phyloP scores from a whole-genome alignment of 257 asterid species.

The Eucommia ulmoides region DNA sequence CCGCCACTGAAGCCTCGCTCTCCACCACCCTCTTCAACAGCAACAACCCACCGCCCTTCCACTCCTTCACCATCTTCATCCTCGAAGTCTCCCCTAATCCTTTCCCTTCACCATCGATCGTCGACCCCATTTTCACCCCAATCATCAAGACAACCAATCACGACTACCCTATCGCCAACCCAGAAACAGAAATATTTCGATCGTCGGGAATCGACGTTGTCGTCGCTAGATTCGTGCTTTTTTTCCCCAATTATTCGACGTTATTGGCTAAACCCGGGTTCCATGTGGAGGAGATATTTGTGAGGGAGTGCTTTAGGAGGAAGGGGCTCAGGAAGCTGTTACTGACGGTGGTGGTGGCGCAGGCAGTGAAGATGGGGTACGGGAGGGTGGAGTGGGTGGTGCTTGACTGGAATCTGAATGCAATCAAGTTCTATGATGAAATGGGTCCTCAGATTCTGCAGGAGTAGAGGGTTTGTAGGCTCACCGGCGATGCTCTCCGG shows the following conservation, averaged over 20 bases:
- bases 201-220: not conserved
- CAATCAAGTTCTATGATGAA: not conserved
- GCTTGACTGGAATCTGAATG: not conserved
- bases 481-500: not conserved
- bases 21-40: slow-evolving; percentile 46
- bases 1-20: slow-evolving; percentile 34
- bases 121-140: slow-evolving; percentile 4
- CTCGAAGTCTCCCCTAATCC: slow-evolving; percentile 40
- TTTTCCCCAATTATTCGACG: not conserved
- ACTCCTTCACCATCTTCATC: slow-evolving; percentile 39
- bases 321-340: not conserved
- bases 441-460: not conserved
- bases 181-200: too few relatives aligned
- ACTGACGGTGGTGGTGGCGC: not conserved
- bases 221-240: not conserved
- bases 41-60: slow-evolving; percentile 34
- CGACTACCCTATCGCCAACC: slow-evolving; percentile 3
- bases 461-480: not conserved
- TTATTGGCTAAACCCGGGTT: not conserved
- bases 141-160: not conserved
- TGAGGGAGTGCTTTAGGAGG: not conserved
- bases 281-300: not conserved
- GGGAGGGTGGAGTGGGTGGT: not conserved
- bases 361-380: not conserved
- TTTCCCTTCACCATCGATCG: slow-evolving; percentile 9